A percentile compares a stretch with the other conserved stretches of the same genome.
Evolutionary conservation across 805 yeast genomes (phyloP).

Genomic region (Ogataea wickerhamii): DNA sequence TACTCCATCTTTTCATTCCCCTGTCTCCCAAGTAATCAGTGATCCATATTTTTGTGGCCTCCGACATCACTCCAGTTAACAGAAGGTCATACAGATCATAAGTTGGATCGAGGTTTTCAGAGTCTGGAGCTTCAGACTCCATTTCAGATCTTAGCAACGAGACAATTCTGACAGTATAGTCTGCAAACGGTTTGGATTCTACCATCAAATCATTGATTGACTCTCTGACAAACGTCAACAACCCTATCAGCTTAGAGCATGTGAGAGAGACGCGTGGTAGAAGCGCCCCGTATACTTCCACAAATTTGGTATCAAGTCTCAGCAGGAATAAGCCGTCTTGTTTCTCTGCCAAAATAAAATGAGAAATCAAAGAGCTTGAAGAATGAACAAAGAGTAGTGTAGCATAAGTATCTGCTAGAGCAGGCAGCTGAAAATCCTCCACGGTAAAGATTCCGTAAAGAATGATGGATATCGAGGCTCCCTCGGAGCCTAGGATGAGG

Average conservation of each 20-base stretch:
- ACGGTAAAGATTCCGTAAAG: slow-evolving; percentile 34
- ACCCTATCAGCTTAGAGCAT: slow-evolving; percentile 35
- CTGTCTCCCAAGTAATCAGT: slow-evolving; percentile 65
- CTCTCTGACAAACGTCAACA: slow-evolving; percentile 34
- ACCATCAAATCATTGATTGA: slow-evolving; percentile 26
- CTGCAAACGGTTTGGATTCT: slow-evolving; percentile 36
- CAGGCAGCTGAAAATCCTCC: slow-evolving; percentile 23
- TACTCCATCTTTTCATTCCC: slow-evolving; percentile 54
- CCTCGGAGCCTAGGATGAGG: slow-evolving; percentile 26
- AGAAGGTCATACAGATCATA: slow-evolving; percentile 45
- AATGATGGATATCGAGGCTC: slow-evolving; percentile 23
- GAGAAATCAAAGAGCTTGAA: slow-evolving; percentile 20
- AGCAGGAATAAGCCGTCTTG: slow-evolving; percentile 18
- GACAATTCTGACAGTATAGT: slow-evolving; percentile 35
- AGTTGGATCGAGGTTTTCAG: slow-evolving; percentile 25
- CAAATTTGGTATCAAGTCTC: slow-evolving; percentile 28
- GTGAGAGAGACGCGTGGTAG: slow-evolving; percentile 32
- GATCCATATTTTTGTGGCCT: slow-evolving; percentile 53
- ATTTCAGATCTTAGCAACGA: slow-evolving; percentile 36
- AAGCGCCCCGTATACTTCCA: slow-evolving; percentile 24
- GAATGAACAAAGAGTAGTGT: slow-evolving; percentile 19
- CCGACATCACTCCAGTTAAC: slow-evolving; percentile 52
- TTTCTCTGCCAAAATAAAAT: slow-evolving; percentile 24
- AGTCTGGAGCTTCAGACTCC: slow-evolving; percentile 7
- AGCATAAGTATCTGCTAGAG: slow-evolving; percentile 13